Percentiles rank a stretch among this genome's conserved stretches.
These are phyloP conservation scores for Bjerkandera adusta DNA, from an alignment of 1,284 basidiomycete genomes.

Conservation along the genomic window DNA sequence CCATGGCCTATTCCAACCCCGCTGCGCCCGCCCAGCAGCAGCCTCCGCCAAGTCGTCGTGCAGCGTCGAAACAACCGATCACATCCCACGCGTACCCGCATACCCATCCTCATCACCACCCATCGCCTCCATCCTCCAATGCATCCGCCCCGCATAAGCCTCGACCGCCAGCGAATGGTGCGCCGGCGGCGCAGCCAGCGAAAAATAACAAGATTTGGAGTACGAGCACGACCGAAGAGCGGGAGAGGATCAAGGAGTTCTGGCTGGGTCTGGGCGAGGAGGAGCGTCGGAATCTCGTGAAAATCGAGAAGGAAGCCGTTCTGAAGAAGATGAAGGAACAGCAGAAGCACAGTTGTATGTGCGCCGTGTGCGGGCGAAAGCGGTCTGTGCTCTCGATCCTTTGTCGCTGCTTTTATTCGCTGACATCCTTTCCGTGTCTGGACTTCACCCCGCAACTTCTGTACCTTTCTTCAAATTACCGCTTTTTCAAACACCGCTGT, in stretches of 20 bases:
- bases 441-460: constrained; percentile 19
- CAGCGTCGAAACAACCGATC: constrained; percentile 70
- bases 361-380: constrained; percentile 96
- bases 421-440: constrained; percentile 32
- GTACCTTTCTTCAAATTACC: constrained; percentile 16
- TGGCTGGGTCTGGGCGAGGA: constrained; percentile 91
- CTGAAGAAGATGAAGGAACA: constrained; percentile 99
- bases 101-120: constrained; percentile 57
- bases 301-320: constrained; percentile 97
- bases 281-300: constrained; percentile 87
- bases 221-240: constrained; percentile 87
- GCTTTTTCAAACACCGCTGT: constrained; percentile 2
- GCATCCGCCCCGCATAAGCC: constrained; percentile 49
- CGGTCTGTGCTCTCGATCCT: constrained; percentile 60
- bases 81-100: constrained; percentile 50
- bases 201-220: constrained; percentile 81
- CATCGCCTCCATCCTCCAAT: constrained; percentile 69
- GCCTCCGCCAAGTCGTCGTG: constrained; percentile 43
- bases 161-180: constrained; percentile 39
- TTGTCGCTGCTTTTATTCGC: constrained; percentile 29
- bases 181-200: constrained; percentile 28
- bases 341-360: constrained; percentile 93
- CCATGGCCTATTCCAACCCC: constrained; percentile 52
- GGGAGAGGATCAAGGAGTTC: constrained; percentile 96
- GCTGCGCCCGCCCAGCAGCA: constrained; percentile 29